phyloP scores from a whole-genome alignment of 148 eudicot species.

The Vaccinium macrocarpon region DNA sequence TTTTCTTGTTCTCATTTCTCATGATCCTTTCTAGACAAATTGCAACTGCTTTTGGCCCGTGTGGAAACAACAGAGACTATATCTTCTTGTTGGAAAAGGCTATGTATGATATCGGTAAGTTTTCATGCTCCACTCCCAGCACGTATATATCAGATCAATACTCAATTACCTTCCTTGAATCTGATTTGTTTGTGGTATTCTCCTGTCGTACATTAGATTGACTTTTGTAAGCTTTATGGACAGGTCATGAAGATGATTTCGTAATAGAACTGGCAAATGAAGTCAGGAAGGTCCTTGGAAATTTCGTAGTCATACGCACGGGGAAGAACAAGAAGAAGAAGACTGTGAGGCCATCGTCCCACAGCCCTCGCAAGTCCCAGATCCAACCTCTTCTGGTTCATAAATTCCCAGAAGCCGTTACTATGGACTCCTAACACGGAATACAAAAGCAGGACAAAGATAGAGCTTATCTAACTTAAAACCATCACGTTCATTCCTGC shows the following conservation, averaged over 20 bases:
- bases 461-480: constrained; percentile 8
- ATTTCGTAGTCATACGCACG: constrained; percentile 18
- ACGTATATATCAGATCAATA: neutral
- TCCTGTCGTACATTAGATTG: neutral
- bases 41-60: constrained; percentile 91
- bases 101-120: constrained; percentile 67
- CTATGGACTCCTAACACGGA: constrained; percentile 44
- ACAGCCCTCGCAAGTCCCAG: constrained; percentile 36
- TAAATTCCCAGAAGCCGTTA: constrained; percentile 64
- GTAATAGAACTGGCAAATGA: constrained; percentile 84
- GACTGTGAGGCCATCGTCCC: constrained; percentile 27
- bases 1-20: neutral
- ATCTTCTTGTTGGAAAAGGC: constrained; percentile 89
- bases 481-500: neutral
- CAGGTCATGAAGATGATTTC: constrained; percentile 88
- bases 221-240: neutral
- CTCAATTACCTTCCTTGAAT: neutral
- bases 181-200: neutral
- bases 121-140: neutral
- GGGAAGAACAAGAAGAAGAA: constrained; percentile 34
- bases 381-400: constrained; percentile 48
- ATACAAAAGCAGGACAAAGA: neutral
- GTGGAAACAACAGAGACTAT: constrained; percentile 90
- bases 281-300: constrained; percentile 75
- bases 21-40: constrained; percentile 57